A percentile compares a stretch with the other conserved stretches of the same genome.
phyloP scores from a whole-genome alignment of 257 asterid genomes.

The Capsicum rhomboideum region DNA sequence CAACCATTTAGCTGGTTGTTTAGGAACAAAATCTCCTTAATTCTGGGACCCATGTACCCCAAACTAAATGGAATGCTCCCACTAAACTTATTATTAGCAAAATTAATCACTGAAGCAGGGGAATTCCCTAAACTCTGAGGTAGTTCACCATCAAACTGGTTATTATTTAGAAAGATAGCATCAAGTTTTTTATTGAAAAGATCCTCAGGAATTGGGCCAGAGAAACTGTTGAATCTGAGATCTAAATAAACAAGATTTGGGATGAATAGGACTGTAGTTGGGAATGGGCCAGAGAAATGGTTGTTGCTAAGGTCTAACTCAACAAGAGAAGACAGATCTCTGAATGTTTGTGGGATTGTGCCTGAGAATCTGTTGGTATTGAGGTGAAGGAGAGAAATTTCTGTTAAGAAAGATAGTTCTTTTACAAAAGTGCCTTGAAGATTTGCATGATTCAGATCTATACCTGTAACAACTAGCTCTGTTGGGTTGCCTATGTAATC shows the following conservation, averaged over 20 bases:
- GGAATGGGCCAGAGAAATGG: slow-evolving; percentile 59
- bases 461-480: slow-evolving; percentile 38
- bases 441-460: slow-evolving; percentile 82
- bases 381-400: slow-evolving; percentile 55
- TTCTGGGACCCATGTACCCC: slow-evolving; percentile 46
- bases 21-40: slow-evolving; percentile 65
- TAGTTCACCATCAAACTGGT: slow-evolving; percentile 46
- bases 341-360: slow-evolving; percentile 38
- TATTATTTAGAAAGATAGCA: slow-evolving; percentile 74
- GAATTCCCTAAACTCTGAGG: slow-evolving; percentile 74
- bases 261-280: slow-evolving; percentile 32
- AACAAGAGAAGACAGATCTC: slow-evolving; percentile 25
- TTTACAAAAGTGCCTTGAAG: slow-evolving; percentile 50
- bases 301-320: slow-evolving; percentile 92
- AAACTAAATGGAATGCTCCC: slow-evolving; percentile 72
- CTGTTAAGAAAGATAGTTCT: slow-evolving; percentile 45
- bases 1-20: slow-evolving; percentile 84
- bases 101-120: slow-evolving; percentile 74
- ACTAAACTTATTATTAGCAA: slow-evolving; percentile 60
- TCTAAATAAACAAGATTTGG: slow-evolving; percentile 62
- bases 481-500: slow-evolving; percentile 45
- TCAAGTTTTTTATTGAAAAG: slow-evolving; percentile 65
- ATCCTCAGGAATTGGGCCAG: slow-evolving; percentile 57
- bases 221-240: slow-evolving; percentile 63
- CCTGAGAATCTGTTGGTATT: slow-evolving; percentile 74